Evolutionary conservation across 1,139 yeast species (phyloP), one percentile per base, ranked within the genome.

Genomic region (Candida tropicalis): DNA sequence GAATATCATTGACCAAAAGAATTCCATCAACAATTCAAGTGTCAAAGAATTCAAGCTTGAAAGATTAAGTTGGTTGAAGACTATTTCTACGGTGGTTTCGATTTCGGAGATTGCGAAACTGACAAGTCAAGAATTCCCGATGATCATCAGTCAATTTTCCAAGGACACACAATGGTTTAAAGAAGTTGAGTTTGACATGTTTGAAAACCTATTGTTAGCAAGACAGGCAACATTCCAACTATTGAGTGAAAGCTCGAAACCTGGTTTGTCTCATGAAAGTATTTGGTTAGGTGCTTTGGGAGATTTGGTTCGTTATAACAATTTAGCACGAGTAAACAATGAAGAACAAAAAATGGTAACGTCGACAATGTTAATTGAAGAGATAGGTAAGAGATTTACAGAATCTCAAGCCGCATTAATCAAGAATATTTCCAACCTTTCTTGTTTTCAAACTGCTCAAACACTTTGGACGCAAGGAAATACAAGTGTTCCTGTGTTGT

Each of bases 381-480:
- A 64, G 10, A 49, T 77, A 9, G 60, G 68, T 1, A 59, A 60
- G 12, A 50, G 55, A 32, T 54, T 60, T 15, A 22, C 12, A 4
- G 27, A 22, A 15, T 40, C 28, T 41, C 4, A 38, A 49, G 4
- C 20, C 45, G 6, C 31, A 7, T 35, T 49, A 5, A 39, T 41
- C 7, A 39, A 47, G 2, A 44, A 51, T 44, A 49, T 65, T 18
- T 29, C 53, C 16, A 57, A 60, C 37, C 48, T 75, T 5, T 64
- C 82, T 0, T 66, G 65, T 38, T 78, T 66, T 52, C 77, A 77
- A 39, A 56, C 77, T 0, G 87, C 91, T 0, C 65, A 70, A 16
- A 72, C 83, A 0, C 63, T 84, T 24, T 84, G 90, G 90, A 59
- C 65, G 3, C 79, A 77, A 41, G 79, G 81, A 0, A 79, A 80